A percentile compares a stretch with the other conserved stretches of the same genome.
Conservation (phyloP, 208 protist genomes). For the Dictyostelium gargantuum region DNA sequence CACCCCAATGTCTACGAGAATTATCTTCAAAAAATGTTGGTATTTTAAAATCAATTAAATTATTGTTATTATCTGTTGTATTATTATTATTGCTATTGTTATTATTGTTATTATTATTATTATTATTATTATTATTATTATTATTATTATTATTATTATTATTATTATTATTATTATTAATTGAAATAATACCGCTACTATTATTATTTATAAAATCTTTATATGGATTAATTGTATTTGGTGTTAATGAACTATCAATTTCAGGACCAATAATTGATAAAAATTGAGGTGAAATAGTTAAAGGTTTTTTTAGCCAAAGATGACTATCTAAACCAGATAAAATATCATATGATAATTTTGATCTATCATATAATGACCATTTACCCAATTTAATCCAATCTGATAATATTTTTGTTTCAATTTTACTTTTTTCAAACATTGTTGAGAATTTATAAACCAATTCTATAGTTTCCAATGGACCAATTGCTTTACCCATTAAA, state of each 20-base stretch:
- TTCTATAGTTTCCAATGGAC: conserved; percentile 31
- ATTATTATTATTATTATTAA: background rate
- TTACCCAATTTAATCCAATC: conserved; percentile 39
- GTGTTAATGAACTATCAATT: background rate
- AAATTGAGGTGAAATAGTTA: conserved; percentile 38
- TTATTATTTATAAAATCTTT: background rate
- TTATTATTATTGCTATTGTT: background rate
- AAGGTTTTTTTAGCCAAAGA: conserved; percentile 53
- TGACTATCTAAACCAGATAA: conserved; percentile 12
- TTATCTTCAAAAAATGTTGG: conserved; percentile 62
- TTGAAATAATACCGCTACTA: background rate
- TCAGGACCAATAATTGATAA: conserved; percentile 1
- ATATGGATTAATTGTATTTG: background rate
- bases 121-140: background rate
- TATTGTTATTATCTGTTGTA: too few relatives aligned
- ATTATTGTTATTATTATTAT: background rate
- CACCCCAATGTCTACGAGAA: conserved; percentile 49
- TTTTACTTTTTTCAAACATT: conserved; percentile 6
- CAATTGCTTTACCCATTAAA: conserved; percentile 38
- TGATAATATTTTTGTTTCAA: background rate
- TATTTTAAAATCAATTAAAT: background rate
- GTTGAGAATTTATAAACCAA: background rate
- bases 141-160: background rate
- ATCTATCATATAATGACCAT: conserved; percentile 35
- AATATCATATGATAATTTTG: conserved; percentile 34